These are phyloP conservation scores for Tolypocladium album DNA, from an alignment of 2,329 filamentous ascomycete genomes.

Conservation along the genomic window DNA sequence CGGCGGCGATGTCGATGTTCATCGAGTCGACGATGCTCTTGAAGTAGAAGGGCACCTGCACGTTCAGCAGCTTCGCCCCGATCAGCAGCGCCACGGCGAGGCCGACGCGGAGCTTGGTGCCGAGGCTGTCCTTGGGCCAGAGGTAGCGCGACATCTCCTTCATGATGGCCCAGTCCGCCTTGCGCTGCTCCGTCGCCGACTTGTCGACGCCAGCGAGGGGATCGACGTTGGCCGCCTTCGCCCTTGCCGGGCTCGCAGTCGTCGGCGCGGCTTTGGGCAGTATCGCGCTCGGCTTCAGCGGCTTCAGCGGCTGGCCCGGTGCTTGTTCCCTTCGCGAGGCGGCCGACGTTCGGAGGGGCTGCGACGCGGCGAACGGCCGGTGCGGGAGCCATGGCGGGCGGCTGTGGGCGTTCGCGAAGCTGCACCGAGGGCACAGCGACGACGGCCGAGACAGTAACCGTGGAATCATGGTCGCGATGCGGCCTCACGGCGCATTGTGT, in stretches of 20 bases:
- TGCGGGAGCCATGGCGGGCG: slow-evolving; percentile 19
- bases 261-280: slow-evolving; percentile 1
- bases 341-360: slow-evolving; percentile 19
- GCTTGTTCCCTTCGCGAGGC: slow-evolving; percentile 14
- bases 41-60: slow-evolving; percentile 98
- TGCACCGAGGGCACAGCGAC: slow-evolving; percentile 19
- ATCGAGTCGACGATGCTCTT: slow-evolving; percentile 96
- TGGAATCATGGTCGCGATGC: slow-evolving; percentile 22
- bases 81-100: slow-evolving; percentile 76
- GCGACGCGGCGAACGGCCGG: slow-evolving; percentile 6
- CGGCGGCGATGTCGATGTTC: slow-evolving; percentile 83
- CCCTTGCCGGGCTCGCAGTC: slow-evolving; percentile 8
- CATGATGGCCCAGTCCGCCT: slow-evolving; percentile 97
- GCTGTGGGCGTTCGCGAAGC: slow-evolving; percentile 12
- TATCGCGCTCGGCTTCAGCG: neutral
- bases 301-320: neutral
- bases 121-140: slow-evolving; percentile 74
- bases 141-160: slow-evolving; percentile 94
- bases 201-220: slow-evolving; percentile 23
- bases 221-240: slow-evolving; percentile 14
- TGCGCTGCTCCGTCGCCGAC: slow-evolving; percentile 77
- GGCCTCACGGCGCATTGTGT: slow-evolving; percentile 15
- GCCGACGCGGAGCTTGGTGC: slow-evolving; percentile 72
- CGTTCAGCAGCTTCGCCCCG: slow-evolving; percentile 89
- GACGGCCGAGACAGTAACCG: slow-evolving; percentile 22